Base-by-base conservation (phyloP, 257 asterid genomes). In the Primulina eburnea region DNA sequence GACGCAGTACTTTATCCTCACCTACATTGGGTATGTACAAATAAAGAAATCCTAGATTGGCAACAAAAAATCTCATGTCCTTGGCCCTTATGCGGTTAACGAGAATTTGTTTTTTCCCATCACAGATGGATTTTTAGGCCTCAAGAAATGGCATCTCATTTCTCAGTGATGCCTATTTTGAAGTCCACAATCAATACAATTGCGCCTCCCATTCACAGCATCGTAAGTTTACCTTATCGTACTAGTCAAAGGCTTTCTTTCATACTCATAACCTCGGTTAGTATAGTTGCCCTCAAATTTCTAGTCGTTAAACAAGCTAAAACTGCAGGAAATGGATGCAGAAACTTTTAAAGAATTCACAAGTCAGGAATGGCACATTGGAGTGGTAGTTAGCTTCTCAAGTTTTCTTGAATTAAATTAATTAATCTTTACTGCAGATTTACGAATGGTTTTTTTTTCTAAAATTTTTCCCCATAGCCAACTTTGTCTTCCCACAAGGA, bases 151-250 rank as follows among this genome's bases (percentile, higher is more conserved):
- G 84, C 84, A 12, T 89, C 96, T 59, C 90, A 85, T 71, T 92
- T 92, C 70, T 85, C 94, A 61, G 80, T 92, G 72, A 92, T 88
- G 92, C 95, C 98, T 1, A 20, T 78, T 61, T 60, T 81, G 72
- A 92, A 81, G 77, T 73, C 75, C 56, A 72, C 73, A 62, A 81
- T 74, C 68, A 80, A 72, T 70, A 71, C 81, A 76, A 16, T 14
- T 56, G 78, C 88, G 62, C 96, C 96, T 77, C 98, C 96, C 70
- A 86, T 92, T 73, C 89, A 92, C 79, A 88, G 96, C 83, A 88
- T 92, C 59, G 98, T 92, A 80, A 92, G 98, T 75, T 57, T 58
- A 10, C 33, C 40, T 11, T 17, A 6, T 61, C 34, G 60, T 24
- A 52, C 47, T 16, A 18, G 47, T 57, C 40, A 14, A 17, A 61